These are phyloP conservation scores for Aureobasidium pullulans DNA, from an alignment of 2,329 filamentous ascomycete species.

Conservation along the genomic window DNA sequence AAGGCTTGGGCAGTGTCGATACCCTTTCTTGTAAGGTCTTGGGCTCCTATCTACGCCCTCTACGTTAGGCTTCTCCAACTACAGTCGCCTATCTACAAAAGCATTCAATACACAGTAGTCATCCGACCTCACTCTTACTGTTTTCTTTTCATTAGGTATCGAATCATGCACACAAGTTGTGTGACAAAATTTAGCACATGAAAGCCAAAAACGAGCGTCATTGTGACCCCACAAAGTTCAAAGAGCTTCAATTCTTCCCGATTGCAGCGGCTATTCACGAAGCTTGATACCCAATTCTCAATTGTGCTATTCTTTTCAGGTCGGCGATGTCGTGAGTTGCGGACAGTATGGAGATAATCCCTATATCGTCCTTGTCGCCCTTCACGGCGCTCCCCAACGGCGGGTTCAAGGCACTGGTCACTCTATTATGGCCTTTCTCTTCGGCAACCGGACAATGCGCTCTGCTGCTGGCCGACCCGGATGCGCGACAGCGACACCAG, in stretches of 20 bases:
- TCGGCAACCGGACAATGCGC: constrained; percentile 65
- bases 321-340: background rate
- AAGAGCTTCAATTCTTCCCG: background rate
- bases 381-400: constrained; percentile 17
- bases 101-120: too few species aligned
- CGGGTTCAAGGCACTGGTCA: constrained; percentile 62
- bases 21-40: too few species aligned
- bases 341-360: constrained; percentile 14
- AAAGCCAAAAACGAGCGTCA: background rate
- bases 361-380: constrained; percentile 25
- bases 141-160: too few species aligned
- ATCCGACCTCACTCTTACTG: too few species aligned
- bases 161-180: too few species aligned
- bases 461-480: constrained; percentile 75
- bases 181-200: too few species aligned
- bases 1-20: too few species aligned
- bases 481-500: constrained; percentile 68
- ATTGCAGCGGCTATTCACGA: background rate
- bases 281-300: background rate
- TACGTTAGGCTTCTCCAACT: too few species aligned
- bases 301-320: background rate
- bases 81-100: too few species aligned
- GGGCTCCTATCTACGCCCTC: too few species aligned
- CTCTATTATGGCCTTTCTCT: constrained; percentile 87
- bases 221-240: background rate